Conservation (phyloP, 495 filamentous ascomycete genomes). For the Massariosphaeria phaeospora region DNA sequence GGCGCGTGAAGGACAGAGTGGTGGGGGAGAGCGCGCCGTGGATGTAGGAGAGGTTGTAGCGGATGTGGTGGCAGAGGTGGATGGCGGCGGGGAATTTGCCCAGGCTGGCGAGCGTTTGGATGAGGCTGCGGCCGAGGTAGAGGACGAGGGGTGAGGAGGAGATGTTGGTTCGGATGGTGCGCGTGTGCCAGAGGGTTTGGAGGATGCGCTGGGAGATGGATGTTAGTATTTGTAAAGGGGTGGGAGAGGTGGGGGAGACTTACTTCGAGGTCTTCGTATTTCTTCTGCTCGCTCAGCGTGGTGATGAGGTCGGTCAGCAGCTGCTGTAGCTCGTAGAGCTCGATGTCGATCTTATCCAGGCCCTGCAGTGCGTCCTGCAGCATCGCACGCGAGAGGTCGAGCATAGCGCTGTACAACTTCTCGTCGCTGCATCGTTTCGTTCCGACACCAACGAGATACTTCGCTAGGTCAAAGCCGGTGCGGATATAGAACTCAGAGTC, state of each 20-base stretch:
- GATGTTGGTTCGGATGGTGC: conserved; percentile 15
- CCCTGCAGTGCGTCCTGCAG: conserved; percentile 17
- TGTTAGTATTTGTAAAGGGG: conserved; percentile 8
- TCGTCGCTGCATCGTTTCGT: conserved; percentile 16
- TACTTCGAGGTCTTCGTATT: conserved; percentile 30
- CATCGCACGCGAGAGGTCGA: conserved; percentile 28
- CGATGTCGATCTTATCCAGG: conserved; percentile 17
- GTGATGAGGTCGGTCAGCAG: conserved; percentile 17
- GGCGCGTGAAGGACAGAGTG: conserved; percentile 23
- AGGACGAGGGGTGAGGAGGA: conserved; percentile 38
- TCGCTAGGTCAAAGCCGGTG: conserved; percentile 19
- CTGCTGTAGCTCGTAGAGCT: conserved; percentile 19
- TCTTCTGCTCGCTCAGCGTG: conserved; percentile 30
- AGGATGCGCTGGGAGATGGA: conserved; percentile 19
- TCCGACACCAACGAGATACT: conserved; percentile 19
- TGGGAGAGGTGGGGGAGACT: background rate
- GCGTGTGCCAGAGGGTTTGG: conserved; percentile 24
- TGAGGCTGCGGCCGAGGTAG: conserved; percentile 27
- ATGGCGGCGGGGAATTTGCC: conserved; percentile 19
- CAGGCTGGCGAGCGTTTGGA: conserved; percentile 18
- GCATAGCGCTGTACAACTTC: conserved; percentile 22
- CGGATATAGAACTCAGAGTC: conserved; percentile 33
- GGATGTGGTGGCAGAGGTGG: conserved; percentile 33
- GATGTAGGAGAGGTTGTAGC: conserved; percentile 30
- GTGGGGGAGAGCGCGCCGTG: conserved; percentile 18